Percentiles rank a stretch among this genome's conserved stretches.
phyloP scores from a whole-genome alignment of 257 asterid genomes.

The Forsythia viridissima region DNA sequence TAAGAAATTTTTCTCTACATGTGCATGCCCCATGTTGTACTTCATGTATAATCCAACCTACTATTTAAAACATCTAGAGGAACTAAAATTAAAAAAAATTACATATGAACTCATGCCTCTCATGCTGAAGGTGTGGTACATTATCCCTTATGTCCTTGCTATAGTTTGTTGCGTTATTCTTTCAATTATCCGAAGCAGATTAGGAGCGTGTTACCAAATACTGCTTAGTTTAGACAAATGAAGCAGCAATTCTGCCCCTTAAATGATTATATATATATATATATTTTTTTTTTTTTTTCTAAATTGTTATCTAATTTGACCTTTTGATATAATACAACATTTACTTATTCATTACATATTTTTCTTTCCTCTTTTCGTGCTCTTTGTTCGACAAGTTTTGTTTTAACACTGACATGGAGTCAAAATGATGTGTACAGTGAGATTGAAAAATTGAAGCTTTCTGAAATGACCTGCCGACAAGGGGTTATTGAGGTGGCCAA shows the following conservation, averaged over 20 bases:
- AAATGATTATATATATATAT: not conserved
- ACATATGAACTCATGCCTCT: not conserved
- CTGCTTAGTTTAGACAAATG: not conserved
- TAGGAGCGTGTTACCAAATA: constrained; percentile 2
- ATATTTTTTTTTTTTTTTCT: not conserved
- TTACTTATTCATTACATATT: not conserved
- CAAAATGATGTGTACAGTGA: constrained; percentile 50
- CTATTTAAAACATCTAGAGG: not conserved
- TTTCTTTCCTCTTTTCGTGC: constrained; percentile 9
- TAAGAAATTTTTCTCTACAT: constrained; percentile 36
- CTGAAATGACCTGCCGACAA: constrained; percentile 94
- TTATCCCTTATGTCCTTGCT: not conserved
- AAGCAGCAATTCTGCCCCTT: not conserved
- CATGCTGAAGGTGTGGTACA: not conserved
- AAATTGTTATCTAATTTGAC: not conserved
- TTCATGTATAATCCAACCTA: not conserved
- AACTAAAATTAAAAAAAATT: not conserved
- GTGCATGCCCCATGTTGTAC: not conserved
- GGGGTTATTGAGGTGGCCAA: constrained; percentile 94
- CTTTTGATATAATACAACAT: not conserved
- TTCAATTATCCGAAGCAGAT: not conserved
- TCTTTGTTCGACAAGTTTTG: constrained; percentile 10
- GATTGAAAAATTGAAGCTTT: constrained; percentile 87
- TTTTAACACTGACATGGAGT: constrained; percentile 18
- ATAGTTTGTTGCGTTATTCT: not conserved